These are phyloP conservation scores for Verticillium nubilum DNA, from an alignment of 2,329 filamentous ascomycete species.

Conservation along the genomic window DNA sequence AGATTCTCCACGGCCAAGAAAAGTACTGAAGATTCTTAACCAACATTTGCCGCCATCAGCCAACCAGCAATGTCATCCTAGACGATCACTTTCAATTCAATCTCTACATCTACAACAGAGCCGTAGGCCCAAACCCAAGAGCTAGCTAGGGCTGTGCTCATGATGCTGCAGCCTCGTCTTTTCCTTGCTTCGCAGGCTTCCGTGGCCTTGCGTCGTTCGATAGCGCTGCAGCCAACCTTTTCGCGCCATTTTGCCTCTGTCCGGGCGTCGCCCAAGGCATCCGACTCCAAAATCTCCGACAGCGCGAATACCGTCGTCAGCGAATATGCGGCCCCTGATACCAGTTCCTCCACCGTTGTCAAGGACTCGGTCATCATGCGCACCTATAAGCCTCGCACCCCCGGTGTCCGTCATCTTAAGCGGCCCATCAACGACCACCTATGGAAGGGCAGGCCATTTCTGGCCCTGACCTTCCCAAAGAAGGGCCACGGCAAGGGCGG, in stretches of 20 bases:
- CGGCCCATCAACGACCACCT: constrained; percentile 93
- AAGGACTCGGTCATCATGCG: constrained; percentile 51
- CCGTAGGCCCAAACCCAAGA: neutral
- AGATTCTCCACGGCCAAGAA: neutral
- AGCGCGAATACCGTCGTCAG: constrained; percentile 13
- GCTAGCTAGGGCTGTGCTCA: neutral
- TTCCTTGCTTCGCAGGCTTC: neutral
- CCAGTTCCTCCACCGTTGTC: constrained; percentile 13
- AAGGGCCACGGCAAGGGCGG: constrained; percentile 91
- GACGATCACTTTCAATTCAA: neutral
- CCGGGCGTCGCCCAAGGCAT: neutral
- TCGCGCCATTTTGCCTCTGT: neutral
- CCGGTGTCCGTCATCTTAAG: constrained; percentile 85
- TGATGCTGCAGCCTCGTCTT: neutral
- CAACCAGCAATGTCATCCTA: neutral
- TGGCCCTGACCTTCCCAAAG: constrained; percentile 82
- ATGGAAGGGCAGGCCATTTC: constrained; percentile 85
- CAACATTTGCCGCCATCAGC: neutral
- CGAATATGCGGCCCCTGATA: constrained; percentile 8
- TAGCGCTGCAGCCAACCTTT: neutral
- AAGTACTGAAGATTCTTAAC: neutral
- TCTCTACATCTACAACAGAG: neutral
- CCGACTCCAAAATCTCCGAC: constrained; percentile 10
- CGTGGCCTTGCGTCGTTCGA: neutral
- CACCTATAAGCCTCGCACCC: constrained; percentile 90